These are phyloP conservation scores for Colletotrichum gigasporum DNA, from an alignment of 2,329 filamentous ascomycete species.

Conservation along the genomic window DNA sequence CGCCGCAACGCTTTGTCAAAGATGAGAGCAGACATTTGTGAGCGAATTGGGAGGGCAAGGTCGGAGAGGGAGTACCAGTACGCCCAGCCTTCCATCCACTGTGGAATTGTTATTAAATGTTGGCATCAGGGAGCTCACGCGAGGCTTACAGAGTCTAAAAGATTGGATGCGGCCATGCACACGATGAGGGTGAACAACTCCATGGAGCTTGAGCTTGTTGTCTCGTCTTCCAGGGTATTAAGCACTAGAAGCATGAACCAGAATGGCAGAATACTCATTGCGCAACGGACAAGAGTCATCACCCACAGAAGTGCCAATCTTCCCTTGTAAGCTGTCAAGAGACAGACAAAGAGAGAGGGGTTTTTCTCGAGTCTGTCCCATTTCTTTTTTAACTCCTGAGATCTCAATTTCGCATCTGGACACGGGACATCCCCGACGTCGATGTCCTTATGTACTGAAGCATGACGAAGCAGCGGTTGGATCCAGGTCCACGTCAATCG, in stretches of 20 bases:
- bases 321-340: constrained; percentile 66
- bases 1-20: constrained; percentile 75
- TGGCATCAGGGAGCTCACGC: neutral
- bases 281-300: constrained; percentile 61
- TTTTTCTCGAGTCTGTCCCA: constrained; percentile 58
- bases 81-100: neutral
- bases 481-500: constrained; percentile 75
- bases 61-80: neutral
- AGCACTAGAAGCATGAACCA: constrained; percentile 74
- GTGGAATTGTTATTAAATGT: neutral
- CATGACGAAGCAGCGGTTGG: constrained; percentile 59
- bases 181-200: constrained; percentile 75
- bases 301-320: constrained; percentile 66
- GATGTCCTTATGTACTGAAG: constrained; percentile 65
- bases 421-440: constrained; percentile 69
- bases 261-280: constrained; percentile 74
- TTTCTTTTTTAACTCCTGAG: constrained; percentile 56
- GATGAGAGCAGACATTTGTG: neutral
- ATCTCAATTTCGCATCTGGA: constrained; percentile 63
- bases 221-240: constrained; percentile 64
- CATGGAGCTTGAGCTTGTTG: constrained; percentile 51
- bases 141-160: constrained; percentile 52
- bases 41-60: neutral
- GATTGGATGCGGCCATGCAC: constrained; percentile 67
- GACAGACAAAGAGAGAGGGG: constrained; percentile 65